Evolutionary conservation across 2,329 filamentous ascomycete species (phyloP), one percentile per base, ranked within the genome.

Genomic region (Cordyceps fumosorosea): DNA sequence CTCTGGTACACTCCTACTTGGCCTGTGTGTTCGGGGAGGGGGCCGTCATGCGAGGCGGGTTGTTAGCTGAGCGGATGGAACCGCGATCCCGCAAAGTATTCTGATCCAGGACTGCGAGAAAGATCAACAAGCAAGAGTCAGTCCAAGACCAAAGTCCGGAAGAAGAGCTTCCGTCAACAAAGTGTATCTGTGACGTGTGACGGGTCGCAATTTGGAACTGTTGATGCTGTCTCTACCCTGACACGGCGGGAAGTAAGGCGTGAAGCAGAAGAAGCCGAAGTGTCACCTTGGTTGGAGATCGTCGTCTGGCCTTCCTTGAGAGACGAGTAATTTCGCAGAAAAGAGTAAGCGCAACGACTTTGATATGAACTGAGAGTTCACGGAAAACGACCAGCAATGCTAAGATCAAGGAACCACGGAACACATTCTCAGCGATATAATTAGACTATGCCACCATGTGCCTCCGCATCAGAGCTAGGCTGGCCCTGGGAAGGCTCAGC

Each of bases 381-480:
- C 54, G 47, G 53, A 51, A 56, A 34, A 16, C 34, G 11, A 37
- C 34, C 34, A 37, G 29, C n/a, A 54, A 59, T 59, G 55, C 61
- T 59, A 59, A 62, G 61, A 58, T 62, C 55, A 58, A 57, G 61
- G 61, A 62, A 56, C 61, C 47, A 62, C 61, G 55, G 55, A 62
- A 62, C 44, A 62, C 58, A 58, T 54, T 10, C 40, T 22, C 40
- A 44, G 40, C 40, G 40, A 59, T 62, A 62, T 62, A 62, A 62
- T 62, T 62, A 62, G 61, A 53, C 50, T 54, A 56, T 56, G 54
- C 54, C 54, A 34, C 40, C 54, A 54, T 48, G 44, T 56, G 44
- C 42, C 61, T 62, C 61, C 55, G 54, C 54, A 62, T 58, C 50
- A 62, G 40, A 55, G 61, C 48, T 55, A 58, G 22, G 40, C 61